Evolutionary conservation across 768 basidiomycete species (phyloP), one percentile per base, ranked within the genome.

Genomic region (Suillus clintonianus): DNA sequence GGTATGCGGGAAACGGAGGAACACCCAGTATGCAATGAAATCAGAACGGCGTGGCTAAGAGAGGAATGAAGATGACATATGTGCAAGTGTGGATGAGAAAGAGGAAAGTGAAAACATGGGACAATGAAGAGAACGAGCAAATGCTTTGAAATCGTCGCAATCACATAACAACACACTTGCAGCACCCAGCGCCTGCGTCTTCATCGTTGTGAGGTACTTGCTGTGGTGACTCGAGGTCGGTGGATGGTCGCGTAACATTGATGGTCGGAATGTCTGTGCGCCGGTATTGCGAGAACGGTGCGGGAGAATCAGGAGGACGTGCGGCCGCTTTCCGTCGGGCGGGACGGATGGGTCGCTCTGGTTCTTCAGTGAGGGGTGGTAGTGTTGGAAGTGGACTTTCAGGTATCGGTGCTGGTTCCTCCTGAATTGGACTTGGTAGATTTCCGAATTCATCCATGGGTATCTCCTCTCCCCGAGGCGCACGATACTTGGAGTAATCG

Each of bases 161-260:
- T 92, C 86, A 94, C 92, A 94, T 94, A 74, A 94, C 83, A 68
- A 91, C 78, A 77, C 92, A 94, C 77, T 89, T 90, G 82, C 92
- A 94, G 72, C 92, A 93, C 43, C 89, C 87, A 36, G 80, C 84
- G 37, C 75, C 80, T 2, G 70, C 73, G 15, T 82, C 83, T 8
- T 88, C 85, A 39, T 87, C 84, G 13, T 78, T 77, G 43, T 69
- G 74, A 58, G 68, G 67, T 60, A 60, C 79, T 51, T 69, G 67
- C 51, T 69, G 73, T 54, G 66, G 64, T 58, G 54, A 65, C 59
- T 76, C 73, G 42, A 56, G 65, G 2, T 78, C 76, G 13, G 65
- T 54, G 58, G 76, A 74, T 45, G 72, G 70, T 47, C 73, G 67
- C 36, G 76, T 73, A 45, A 77, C 69, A 39, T 71, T 71, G 61